Base-by-base conservation (phyloP, 2,329 filamentous ascomycete species). In the Berkeleyomyces basicola region DNA sequence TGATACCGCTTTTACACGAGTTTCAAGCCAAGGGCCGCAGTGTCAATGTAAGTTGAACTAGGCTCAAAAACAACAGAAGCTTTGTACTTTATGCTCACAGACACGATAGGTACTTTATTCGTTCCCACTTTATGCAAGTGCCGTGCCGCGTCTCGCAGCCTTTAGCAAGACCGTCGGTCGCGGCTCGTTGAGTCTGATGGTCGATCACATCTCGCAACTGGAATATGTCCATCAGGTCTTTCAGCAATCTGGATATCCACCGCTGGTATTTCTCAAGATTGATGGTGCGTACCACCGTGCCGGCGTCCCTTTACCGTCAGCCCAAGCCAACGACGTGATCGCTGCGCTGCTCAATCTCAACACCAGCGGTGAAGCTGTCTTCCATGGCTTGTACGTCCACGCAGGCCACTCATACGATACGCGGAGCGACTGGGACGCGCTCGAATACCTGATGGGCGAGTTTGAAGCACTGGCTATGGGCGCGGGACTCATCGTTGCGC, bases 251-350 rank as follows among this genome's bases (percentile, higher is more conserved):
- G 79, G 77, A 14, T 72, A 75, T 57, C 70, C 74, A 1, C 79
- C 83, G 2, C 76, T 76, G 0, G 75, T 87, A 11, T 88, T 84
- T 69, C 74, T 91, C 68, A 91, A 91, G 68, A 80, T 92, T 46
- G 87, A 92, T 70, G 84, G 87, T 59, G 86, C 87, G 9, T 83
- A 83, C 67, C 78, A 83, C 68, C 83, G 88, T 14, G 87, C 88
- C 0, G 88, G 88, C 23, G 77, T 90, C 0, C 69, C 75, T 0
- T 78, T 82, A 0, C 70, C 73, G 5, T 80, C 81, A 0, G 67
- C 72, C 0, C 72, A 71, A 2, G 78, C 82, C 65, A 68, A 70
- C 1, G 68, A 71, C 0, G 70, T 86, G 1, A 74, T 86, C 46
- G 67, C 72, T 40, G 68, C 69, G 11, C 72, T 79, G 0, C 71